These are phyloP conservation scores for Jaltomata sinuosa DNA, from an alignment of 257 asterid genomes.

Conservation along the genomic window DNA sequence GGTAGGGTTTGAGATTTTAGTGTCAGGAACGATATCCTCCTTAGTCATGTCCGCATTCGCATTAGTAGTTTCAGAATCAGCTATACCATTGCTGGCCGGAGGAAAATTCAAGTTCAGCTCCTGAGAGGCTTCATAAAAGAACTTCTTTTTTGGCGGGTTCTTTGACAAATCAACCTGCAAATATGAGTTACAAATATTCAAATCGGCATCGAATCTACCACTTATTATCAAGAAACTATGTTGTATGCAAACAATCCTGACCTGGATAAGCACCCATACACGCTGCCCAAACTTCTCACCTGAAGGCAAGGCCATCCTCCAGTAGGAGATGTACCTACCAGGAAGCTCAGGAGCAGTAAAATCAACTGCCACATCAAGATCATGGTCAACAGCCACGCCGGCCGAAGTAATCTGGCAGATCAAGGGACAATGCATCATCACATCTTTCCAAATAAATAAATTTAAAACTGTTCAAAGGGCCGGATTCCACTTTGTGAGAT, in stretches of 20 bases:
- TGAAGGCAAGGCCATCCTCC: conserved; percentile 87
- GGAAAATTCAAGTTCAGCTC: conserved; percentile 74
- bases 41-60: conserved; percentile 15
- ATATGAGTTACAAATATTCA: not conserved
- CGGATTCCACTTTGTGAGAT: too few relatives aligned
- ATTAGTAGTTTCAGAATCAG: conserved; percentile 29
- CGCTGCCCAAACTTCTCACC: conserved; percentile 95
- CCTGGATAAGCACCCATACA: conserved; percentile 92
- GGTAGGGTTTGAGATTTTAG: conserved; percentile 10
- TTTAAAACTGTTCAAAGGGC: not conserved
- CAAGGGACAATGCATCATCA: not conserved
- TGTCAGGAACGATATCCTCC: conserved; percentile 15
- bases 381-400: conserved; percentile 49
- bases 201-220: not conserved
- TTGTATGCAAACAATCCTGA: conserved; percentile 1
- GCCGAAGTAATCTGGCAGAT: conserved; percentile 47
- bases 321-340: conserved; percentile 76
- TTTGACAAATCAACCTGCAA: conserved; percentile 60
- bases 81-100: conserved; percentile 26
- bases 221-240: not conserved
- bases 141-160: conserved; percentile 26
- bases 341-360: conserved; percentile 74
- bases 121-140: conserved; percentile 26
- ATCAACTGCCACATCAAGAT: conserved; percentile 71
- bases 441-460: not conserved